phyloP scores from a whole-genome alignment of 495 filamentous ascomycete species.

The Immersiella caudata region DNA sequence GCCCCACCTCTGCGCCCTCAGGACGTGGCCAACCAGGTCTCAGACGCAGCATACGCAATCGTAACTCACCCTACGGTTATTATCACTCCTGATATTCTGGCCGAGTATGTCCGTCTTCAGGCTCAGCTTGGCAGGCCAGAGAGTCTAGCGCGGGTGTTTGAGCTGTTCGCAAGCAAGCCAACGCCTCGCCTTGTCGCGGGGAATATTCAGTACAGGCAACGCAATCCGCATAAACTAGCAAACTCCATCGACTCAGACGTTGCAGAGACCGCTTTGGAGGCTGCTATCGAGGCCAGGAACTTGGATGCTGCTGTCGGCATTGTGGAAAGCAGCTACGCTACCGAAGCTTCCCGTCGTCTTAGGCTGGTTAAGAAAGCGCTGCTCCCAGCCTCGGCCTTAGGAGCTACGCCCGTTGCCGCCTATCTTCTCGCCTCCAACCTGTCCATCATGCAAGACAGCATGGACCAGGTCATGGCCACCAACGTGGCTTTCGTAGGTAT shows the following conservation, averaged over 20 bases:
- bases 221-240: constrained; percentile 67
- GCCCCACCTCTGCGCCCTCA: constrained; percentile 20
- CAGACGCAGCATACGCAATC: constrained; percentile 62
- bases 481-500: constrained; percentile 80
- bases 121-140: constrained; percentile 68
- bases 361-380: constrained; percentile 59
- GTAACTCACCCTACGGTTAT: constrained; percentile 76
- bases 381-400: constrained; percentile 42
- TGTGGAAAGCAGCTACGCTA: constrained; percentile 74
- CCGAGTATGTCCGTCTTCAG: constrained; percentile 72
- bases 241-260: constrained; percentile 69
- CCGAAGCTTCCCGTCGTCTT: constrained; percentile 68
- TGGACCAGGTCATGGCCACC: constrained; percentile 70
- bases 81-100: constrained; percentile 72
- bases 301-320: constrained; percentile 76
- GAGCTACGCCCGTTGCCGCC: constrained; percentile 66
- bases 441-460: constrained; percentile 63
- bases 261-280: constrained; percentile 70
- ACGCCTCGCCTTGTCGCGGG: constrained; percentile 62
- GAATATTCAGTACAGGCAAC: constrained; percentile 60
- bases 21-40: constrained; percentile 48
- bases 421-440: constrained; percentile 68
- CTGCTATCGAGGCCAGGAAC: constrained; percentile 76
- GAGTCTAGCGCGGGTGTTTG: constrained; percentile 75
- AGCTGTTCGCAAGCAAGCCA: constrained; percentile 83